A percentile compares a stretch with the other conserved stretches of the same genome.
These are phyloP conservation scores for Pleurotus citrinopileatus DNA, from an alignment of 768 basidiomycete species.

Conservation along the genomic window DNA sequence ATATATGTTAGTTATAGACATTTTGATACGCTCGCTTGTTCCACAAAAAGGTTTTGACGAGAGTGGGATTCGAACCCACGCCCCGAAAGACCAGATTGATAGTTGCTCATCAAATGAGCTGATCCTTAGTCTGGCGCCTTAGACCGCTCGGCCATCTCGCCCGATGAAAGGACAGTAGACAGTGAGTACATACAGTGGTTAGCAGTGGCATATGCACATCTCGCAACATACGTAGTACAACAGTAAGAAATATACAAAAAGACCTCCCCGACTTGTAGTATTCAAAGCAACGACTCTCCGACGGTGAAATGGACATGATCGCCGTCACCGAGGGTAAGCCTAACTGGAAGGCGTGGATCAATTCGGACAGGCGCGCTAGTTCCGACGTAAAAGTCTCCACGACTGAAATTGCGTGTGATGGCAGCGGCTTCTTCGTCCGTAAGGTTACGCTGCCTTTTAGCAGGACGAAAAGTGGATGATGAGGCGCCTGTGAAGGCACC, in stretches of 20 bases:
- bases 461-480: conserved; percentile 62
- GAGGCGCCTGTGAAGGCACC: conserved; percentile 57
- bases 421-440: conserved; percentile 84
- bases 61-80: conserved; percentile 64
- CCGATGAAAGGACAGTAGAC: not conserved
- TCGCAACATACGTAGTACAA: too few species aligned
- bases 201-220: too few species aligned
- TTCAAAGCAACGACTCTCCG: conserved; percentile 43
- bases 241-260: too few species aligned
- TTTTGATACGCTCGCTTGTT: not conserved
- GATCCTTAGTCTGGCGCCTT: conserved; percentile 68
- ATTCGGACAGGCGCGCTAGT: conserved; percentile 79
- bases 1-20: not conserved
- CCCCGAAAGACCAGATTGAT: conserved; percentile 32
- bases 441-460: conserved; percentile 73
- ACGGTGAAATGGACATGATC: conserved; percentile 73
- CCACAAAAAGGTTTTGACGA: conserved; percentile 16
- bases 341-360: conserved; percentile 76
- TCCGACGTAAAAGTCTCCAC: conserved; percentile 82
- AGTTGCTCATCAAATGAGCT: conserved; percentile 9
- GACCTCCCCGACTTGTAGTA: too few species aligned
- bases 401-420: conserved; percentile 77
- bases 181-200: too few species aligned
- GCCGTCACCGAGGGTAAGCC: conserved; percentile 77
- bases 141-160: conserved; percentile 71